Evolutionary conservation across 345 rosid genomes (phyloP), one percentile per base, ranked within the genome.

Genomic region (Ceriops decandra): DNA sequence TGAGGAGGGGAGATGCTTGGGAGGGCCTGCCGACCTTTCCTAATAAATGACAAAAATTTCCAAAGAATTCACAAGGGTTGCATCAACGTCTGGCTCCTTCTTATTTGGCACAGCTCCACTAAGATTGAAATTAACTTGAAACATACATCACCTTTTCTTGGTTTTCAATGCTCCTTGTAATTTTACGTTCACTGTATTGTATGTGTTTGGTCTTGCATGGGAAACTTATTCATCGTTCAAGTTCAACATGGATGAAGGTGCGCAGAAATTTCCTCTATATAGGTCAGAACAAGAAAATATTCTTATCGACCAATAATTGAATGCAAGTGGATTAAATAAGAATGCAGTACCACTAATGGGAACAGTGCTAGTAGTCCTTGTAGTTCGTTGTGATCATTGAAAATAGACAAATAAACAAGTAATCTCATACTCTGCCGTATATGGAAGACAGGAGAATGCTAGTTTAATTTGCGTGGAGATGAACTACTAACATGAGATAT

Each of bases 51-150:
- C 78, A 76, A 71, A 67, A 68, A 62, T 68, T 63, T 54, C 66
- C 38, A 22, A 46, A 38, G 27, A 69, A 80, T 60, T 76, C 60
- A 19, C 76, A 70, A 74, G 68, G 74, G 62, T 70, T 71, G 63
- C 26, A 28, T 36, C 42, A 17, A 63, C 67, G 49, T 67, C 64
- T 74, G 79, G 68, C 79, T 61, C 72, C 64, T 60, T 77, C 74
- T 64, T 63, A 24, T 65, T 80, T 74, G 81, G 81, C 61, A 70
- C 68, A 60, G 71, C 62, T 69, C 11, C 75, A 63, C 70, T 63
- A 67, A 63, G 61, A 26, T 54, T 26, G 15, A 54, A 26, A 54
- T 7, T 33, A 33, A 7, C 15, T 54, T 21, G 27, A n/a, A 54
- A 26, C 16, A 22, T 13, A n/a, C 28, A 54, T 54, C 15, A 22